A percentile compares a stretch with the other conserved stretches of the same genome.
Conservation (phyloP, 345 rosid species). For the Atalantia buxifolia region DNA sequence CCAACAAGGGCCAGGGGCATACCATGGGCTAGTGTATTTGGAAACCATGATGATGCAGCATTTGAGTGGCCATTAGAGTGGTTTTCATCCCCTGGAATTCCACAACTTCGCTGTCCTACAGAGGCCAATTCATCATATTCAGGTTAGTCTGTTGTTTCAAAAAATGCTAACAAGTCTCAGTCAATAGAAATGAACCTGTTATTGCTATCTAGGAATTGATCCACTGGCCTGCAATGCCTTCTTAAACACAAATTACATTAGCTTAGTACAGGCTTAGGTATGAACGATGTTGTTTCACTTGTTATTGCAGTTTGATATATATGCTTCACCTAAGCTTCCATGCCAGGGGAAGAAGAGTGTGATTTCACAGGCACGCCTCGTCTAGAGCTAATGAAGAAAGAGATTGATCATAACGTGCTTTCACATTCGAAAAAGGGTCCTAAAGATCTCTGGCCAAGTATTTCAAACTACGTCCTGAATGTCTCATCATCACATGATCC, state of each 20-base stretch:
- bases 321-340: slow-evolving; percentile 4
- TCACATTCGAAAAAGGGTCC: slow-evolving; percentile 59
- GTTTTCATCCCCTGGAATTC: slow-evolving; percentile 77
- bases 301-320: neutral
- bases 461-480: slow-evolving; percentile 66
- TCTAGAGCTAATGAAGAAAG: slow-evolving; percentile 53
- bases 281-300: neutral
- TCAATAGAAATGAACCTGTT: neutral
- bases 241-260: too few relatives aligned
- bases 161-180: neutral
- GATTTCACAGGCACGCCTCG: slow-evolving; percentile 54
- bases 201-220: neutral
- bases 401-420: slow-evolving; percentile 39
- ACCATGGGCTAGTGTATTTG: slow-evolving; percentile 76
- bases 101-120: slow-evolving; percentile 49
- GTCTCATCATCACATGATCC: slow-evolving; percentile 41
- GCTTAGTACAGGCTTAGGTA: neutral
- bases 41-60: slow-evolving; percentile 84
- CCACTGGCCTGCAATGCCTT: neutral
- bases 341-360: slow-evolving; percentile 41
- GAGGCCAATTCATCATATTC: slow-evolving; percentile 29
- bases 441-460: slow-evolving; percentile 71
- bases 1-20: slow-evolving; percentile 67
- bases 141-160: slow-evolving; percentile 20
- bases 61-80: slow-evolving; percentile 81